Conservation (phyloP, 805 yeast species). For the Hermanozyma aechmeae region DNA sequence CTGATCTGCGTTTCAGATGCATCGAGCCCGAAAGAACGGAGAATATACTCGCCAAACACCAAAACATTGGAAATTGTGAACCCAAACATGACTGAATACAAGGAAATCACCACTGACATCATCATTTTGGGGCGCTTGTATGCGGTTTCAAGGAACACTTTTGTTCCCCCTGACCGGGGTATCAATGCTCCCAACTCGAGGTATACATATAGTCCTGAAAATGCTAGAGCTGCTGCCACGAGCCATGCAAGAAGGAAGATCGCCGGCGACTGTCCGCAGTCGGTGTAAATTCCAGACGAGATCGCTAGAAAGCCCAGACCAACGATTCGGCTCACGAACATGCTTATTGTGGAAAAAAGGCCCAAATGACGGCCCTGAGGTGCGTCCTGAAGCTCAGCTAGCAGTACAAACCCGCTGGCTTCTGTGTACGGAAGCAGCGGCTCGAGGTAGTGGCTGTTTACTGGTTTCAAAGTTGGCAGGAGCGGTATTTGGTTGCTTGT, state of each 20-base stretch:
- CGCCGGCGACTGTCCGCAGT: slow-evolving; percentile 58
- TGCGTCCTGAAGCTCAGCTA: slow-evolving; percentile 39
- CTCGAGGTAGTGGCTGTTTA: too few relatives aligned
- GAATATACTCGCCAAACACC: slow-evolving; percentile 52
- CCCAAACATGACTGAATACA: slow-evolving; percentile 46
- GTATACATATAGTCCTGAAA: slow-evolving; percentile 58
- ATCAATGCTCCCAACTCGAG: slow-evolving; percentile 63
- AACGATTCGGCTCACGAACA: slow-evolving; percentile 59
- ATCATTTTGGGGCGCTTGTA: slow-evolving; percentile 52
- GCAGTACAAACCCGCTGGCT: background rate
- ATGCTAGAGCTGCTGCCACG: slow-evolving; percentile 51
- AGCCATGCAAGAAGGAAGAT: slow-evolving; percentile 57
- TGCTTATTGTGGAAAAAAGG: slow-evolving; percentile 50
- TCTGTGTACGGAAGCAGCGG: too few relatives aligned
- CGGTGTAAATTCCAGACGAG: slow-evolving; percentile 56
- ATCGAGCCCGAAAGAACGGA: slow-evolving; percentile 36
- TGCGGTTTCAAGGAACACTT: slow-evolving; percentile 60
- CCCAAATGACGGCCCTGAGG: slow-evolving; percentile 78
- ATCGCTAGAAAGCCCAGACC: slow-evolving; percentile 77
- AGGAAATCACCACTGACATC: slow-evolving; percentile 40
- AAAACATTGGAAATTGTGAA: slow-evolving; percentile 46
- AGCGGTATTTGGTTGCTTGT: too few relatives aligned
- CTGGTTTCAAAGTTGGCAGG: too few relatives aligned
- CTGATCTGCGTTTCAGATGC: slow-evolving; percentile 28
- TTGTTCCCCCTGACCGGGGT: slow-evolving; percentile 71